These are phyloP conservation scores for Tolypocladium ovalisporum DNA, from an alignment of 2,329 filamentous ascomycete genomes.

Conservation along the genomic window DNA sequence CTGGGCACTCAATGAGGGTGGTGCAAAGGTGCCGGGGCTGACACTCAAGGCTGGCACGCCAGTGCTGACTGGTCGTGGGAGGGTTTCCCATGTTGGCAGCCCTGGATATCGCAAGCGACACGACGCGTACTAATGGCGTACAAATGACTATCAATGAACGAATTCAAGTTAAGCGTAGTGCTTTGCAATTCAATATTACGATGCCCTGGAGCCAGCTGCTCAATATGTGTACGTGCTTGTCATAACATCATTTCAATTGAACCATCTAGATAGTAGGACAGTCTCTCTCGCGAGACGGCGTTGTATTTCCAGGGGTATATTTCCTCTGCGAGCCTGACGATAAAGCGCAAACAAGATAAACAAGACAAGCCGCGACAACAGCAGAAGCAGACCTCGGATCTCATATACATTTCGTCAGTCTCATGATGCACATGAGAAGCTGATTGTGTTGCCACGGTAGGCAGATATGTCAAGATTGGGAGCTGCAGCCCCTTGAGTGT, in stretches of 20 bases:
- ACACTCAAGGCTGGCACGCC: slow-evolving; percentile 36
- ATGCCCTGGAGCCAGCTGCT: background rate
- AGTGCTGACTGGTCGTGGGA: slow-evolving; percentile 36
- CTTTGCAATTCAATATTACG: background rate
- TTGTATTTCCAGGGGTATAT: background rate
- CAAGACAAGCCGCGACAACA: background rate
- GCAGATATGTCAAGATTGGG: background rate
- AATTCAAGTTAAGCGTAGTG: background rate
- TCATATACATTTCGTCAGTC: background rate
- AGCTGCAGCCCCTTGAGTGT: background rate
- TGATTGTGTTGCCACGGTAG: background rate
- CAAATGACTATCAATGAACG: too few relatives aligned
- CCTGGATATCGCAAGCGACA: slow-evolving; percentile 32
- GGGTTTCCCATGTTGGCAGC: slow-evolving; percentile 33
- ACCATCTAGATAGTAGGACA: background rate
- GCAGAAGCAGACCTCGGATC: background rate
- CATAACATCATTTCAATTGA: background rate
- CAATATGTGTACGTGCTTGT: background rate
- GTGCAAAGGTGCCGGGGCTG: slow-evolving; percentile 45
- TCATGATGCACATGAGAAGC: background rate
- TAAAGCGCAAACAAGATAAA: background rate
- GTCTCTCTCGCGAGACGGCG: background rate
- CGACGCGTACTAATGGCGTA: slow-evolving; percentile 33
- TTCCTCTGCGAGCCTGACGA: background rate
- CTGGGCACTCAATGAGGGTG: slow-evolving; percentile 51